Percentiles rank a stretch among this genome's conserved stretches.
phyloP scores from a whole-genome alignment of 164 flowering plant genomes.

The Magnolia kwangsiensis region DNA sequence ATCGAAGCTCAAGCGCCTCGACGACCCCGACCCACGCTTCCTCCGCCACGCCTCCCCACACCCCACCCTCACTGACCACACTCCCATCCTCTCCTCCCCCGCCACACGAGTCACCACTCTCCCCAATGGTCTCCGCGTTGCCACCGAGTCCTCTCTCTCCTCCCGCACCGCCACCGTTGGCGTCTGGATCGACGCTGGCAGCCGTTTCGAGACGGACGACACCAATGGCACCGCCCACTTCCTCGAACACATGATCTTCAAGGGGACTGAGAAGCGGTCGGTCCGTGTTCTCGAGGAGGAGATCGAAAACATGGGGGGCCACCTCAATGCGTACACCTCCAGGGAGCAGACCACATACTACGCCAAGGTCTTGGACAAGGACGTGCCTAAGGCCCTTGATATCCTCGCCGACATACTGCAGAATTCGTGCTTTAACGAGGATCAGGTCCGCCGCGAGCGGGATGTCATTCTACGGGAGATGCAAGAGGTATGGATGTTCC shows the following conservation, averaged over 20 bases:
- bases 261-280: slow-evolving; percentile 44
- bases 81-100: slow-evolving; percentile 38
- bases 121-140: slow-evolving; percentile 46
- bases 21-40: slow-evolving; percentile 40
- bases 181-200: slow-evolving; percentile 57
- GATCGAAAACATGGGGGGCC: slow-evolving; percentile 59
- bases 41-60: slow-evolving; percentile 37
- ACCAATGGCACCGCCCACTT: slow-evolving; percentile 57
- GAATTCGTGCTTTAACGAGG: slow-evolving; percentile 37
- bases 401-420: slow-evolving; percentile 47
- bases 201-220: slow-evolving; percentile 45
- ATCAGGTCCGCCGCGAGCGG: slow-evolving; percentile 33
- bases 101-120: slow-evolving; percentile 45
- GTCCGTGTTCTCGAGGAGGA: slow-evolving; percentile 41
- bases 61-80: slow-evolving; percentile 34
- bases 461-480: slow-evolving; percentile 44
- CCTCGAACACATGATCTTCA: slow-evolving; percentile 51
- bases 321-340: slow-evolving; percentile 47
- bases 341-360: slow-evolving; percentile 55
- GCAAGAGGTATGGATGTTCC: slow-evolving; percentile 33
- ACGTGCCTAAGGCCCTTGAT: slow-evolving; percentile 36
- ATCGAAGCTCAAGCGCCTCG: slow-evolving; percentile 32
- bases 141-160: slow-evolving; percentile 45
- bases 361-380: slow-evolving; percentile 36
- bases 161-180: slow-evolving; percentile 46